Evolutionary conservation across 495 filamentous ascomycete genomes (phyloP), one percentile per base, ranked within the genome.

Genomic region (Baudoinia panamericana): DNA sequence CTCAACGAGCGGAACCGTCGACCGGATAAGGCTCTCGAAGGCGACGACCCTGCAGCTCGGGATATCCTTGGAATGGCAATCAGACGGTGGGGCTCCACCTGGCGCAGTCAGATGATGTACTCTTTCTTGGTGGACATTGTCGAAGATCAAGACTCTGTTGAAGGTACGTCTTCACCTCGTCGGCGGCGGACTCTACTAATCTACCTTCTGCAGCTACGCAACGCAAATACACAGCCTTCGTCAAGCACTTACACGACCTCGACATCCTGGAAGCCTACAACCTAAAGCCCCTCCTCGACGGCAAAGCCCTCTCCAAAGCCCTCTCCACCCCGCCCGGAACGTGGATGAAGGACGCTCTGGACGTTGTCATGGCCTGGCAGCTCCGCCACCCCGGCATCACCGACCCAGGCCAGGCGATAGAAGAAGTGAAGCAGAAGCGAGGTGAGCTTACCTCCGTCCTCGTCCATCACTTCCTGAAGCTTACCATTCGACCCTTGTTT

Each of bases 341-440:
- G 11, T 96, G 88, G 88, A 73, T 85, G 68, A 70, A 71, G 43
- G 62, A 63, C 40, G 85, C 84, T 11, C 54, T 90, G 30, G 74
- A 82, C 6, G 61, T 79, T 12, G 74, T 76, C 21, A 68, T 90
- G 56, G 72, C 73, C 41, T 95, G 85, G 83, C 92, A 96, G 63
- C 64, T 96, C 20, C 65, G 79, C 22, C 73, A 95, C 55, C 84
- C 86, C 2, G 71, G 71, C 2, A 61, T 59, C 5, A 66, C 63
- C 5, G 75, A 81, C 37, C 67, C 75, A 13, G 56, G 66, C 5
- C 70, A 65, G 16, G 83, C 69, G 4, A 64, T 93, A 43, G 73
- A 82, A 45, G 75, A 78, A 52, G 68, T 90, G 13, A 43, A 56
- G 28, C 56, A 12, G 29, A 42, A 52, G 47, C 18, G 41, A 55